Conservation (phyloP, 2,329 filamentous ascomycete species). For the Colletotrichum lupini region DNA sequence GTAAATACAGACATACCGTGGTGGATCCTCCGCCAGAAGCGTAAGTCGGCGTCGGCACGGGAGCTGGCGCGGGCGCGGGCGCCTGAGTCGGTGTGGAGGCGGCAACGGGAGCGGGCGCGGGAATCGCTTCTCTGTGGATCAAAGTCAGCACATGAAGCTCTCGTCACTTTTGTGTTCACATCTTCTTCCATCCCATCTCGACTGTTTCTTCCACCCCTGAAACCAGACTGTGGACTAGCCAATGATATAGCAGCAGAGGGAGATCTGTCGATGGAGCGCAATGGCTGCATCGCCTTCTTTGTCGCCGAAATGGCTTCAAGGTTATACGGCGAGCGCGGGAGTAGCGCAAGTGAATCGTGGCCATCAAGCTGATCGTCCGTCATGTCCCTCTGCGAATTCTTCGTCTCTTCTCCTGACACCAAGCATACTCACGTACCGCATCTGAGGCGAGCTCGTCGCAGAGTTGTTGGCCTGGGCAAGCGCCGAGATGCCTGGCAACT, state of each 20-base stretch:
- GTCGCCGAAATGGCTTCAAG: not conserved
- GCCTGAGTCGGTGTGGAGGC: constrained; percentile 18
- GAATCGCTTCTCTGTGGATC: constrained; percentile 31
- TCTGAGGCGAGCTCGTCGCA: constrained; percentile 54
- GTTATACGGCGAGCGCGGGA: not conserved
- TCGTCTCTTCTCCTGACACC: not conserved
- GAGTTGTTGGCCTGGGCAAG: constrained; percentile 55
- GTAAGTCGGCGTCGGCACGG: constrained; percentile 27
- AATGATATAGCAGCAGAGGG: not conserved
- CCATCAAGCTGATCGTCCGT: not conserved
- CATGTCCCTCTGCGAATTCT: not conserved
- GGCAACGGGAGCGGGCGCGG: constrained; percentile 17
- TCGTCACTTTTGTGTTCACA: constrained; percentile 8
- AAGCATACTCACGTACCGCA: constrained; percentile 53
- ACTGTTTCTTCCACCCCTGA: not conserved
- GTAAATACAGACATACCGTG: constrained; percentile 14
- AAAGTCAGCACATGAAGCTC: constrained; percentile 19
- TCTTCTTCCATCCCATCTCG: not conserved
- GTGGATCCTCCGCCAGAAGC: constrained; percentile 28
- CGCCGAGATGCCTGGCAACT: constrained; percentile 58
- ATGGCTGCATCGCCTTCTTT: not conserved
- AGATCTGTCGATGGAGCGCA: not conserved
- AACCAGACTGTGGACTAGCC: not conserved
- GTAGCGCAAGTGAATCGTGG: not conserved
- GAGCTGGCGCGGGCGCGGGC: constrained; percentile 13